Conservation (phyloP, 2,329 filamentous ascomycete species). For the Scytalidium sp. region DNA sequence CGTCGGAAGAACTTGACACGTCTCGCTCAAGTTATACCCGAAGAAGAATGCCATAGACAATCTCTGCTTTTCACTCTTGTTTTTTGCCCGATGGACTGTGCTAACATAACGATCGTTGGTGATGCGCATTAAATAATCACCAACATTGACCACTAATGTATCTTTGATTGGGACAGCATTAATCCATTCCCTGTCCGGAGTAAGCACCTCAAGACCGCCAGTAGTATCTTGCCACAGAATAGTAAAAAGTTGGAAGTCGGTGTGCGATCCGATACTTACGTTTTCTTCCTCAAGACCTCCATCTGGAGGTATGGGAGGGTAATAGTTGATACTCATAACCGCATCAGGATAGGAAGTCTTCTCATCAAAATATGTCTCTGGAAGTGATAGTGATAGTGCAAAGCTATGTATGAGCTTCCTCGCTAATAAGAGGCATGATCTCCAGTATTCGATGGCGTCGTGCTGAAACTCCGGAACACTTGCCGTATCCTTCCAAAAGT, state of each 20-base stretch:
- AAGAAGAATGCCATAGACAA: constrained; percentile 53
- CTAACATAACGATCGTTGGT: constrained; percentile 43
- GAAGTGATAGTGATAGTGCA: constrained; percentile 47
- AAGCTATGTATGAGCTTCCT: constrained; percentile 46
- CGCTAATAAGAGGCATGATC: constrained; percentile 41
- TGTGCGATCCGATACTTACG: constrained; percentile 35
- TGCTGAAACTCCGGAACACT: constrained; percentile 43
- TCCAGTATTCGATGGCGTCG: constrained; percentile 40
- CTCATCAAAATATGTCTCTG: constrained; percentile 48
- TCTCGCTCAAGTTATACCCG: constrained; percentile 43
- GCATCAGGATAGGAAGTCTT: constrained; percentile 45
- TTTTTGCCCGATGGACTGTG: constrained; percentile 44
- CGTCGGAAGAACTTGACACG: constrained; percentile 39
- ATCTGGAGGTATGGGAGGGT: constrained; percentile 29
- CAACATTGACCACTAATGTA: constrained; percentile 45
- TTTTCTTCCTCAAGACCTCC: constrained; percentile 11
- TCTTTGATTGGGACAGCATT: constrained; percentile 35
- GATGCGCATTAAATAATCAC: constrained; percentile 43
- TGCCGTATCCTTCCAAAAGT: constrained; percentile 42
- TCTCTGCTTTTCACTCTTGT: constrained; percentile 33
- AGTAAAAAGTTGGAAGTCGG: constrained; percentile 41
- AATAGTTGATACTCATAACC: constrained; percentile 35
- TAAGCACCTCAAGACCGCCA: constrained; percentile 35
- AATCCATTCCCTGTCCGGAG: constrained; percentile 35
- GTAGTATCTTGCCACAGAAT: constrained; percentile 40